A percentile compares a stretch with the other conserved stretches of the same genome.
Conservation (phyloP, 2,329 filamentous ascomycete genomes). For the Nemania sp. region DNA sequence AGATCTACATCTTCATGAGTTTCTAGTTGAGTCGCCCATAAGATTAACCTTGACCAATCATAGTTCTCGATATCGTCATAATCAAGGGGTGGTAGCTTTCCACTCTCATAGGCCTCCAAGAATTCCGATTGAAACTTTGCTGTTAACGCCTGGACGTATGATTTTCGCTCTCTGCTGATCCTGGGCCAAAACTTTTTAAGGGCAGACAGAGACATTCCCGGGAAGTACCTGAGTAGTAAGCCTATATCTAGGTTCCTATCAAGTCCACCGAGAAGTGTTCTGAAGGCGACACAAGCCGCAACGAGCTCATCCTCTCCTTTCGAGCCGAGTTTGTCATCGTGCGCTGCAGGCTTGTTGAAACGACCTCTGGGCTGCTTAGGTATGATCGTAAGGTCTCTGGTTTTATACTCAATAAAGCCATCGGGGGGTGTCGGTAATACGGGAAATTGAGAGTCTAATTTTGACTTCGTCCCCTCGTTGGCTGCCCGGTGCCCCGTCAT, state of each 20-base stretch:
- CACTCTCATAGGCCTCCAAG: constrained; percentile 72
- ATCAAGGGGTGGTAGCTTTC: constrained; percentile 71
- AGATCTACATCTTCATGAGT: constrained; percentile 61
- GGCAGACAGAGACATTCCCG: constrained; percentile 62
- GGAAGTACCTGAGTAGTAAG: constrained; percentile 67
- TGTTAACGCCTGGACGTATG: constrained; percentile 68
- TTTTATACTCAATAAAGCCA: constrained; percentile 48
- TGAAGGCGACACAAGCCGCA: constrained; percentile 68
- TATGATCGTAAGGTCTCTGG: constrained; percentile 46
- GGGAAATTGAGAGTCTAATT: constrained; percentile 17
- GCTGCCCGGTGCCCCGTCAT: not conserved
- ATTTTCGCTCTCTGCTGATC: constrained; percentile 63
- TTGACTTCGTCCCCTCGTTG: constrained; percentile 19
- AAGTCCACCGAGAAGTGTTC: constrained; percentile 69
- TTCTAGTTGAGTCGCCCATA: constrained; percentile 72
- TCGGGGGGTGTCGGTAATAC: constrained; percentile 25
- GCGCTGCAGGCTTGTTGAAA: constrained; percentile 51
- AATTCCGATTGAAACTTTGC: constrained; percentile 74
- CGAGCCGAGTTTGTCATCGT: constrained; percentile 51
- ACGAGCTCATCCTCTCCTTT: constrained; percentile 63
- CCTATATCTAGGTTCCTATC: constrained; percentile 72
- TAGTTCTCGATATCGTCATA: constrained; percentile 73
- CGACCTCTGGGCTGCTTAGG: constrained; percentile 47
- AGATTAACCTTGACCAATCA: constrained; percentile 75
- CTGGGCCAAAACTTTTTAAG: constrained; percentile 68